A percentile compares a stretch with the other conserved stretches of the same genome.
phyloP scores from a whole-genome alignment of 2,329 filamentous ascomycete species.

The Cladosporium sp. region DNA sequence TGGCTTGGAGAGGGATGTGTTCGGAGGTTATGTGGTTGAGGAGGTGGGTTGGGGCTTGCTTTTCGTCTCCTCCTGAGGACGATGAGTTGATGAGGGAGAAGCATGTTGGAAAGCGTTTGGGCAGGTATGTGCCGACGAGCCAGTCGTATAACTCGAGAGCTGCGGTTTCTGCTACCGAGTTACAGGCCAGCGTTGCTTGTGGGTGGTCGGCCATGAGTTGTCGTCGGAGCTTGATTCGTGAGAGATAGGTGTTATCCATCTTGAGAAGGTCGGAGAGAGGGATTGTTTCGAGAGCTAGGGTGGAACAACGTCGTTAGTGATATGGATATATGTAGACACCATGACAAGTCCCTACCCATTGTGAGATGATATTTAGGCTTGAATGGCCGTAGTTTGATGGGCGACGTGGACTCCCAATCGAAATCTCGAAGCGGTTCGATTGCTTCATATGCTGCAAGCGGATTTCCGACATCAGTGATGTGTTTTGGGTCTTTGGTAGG shows the following conservation, averaged over 20 bases:
- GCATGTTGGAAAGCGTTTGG: slow-evolving; percentile 49
- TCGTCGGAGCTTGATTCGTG: slow-evolving; percentile 48
- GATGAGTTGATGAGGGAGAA: slow-evolving; percentile 31
- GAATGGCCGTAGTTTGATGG: slow-evolving; percentile 53
- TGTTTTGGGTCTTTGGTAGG: not conserved
- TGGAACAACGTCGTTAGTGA: too few species aligned
- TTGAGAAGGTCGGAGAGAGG: slow-evolving; percentile 52
- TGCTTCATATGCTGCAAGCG: slow-evolving; percentile 32
- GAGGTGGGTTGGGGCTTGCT: slow-evolving; percentile 20
- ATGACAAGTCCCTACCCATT: slow-evolving; percentile 50
- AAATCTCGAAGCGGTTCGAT: slow-evolving; percentile 49
- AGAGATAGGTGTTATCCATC: slow-evolving; percentile 57
- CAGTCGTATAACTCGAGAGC: slow-evolving; percentile 56
- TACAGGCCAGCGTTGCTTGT: slow-evolving; percentile 37
- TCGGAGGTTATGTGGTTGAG: slow-evolving; percentile 46
- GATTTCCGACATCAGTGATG: not conserved
- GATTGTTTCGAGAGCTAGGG: slow-evolving; percentile 49
- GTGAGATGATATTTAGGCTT: slow-evolving; percentile 60
- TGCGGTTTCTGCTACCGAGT: slow-evolving; percentile 40
- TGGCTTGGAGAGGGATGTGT: slow-evolving; percentile 36
- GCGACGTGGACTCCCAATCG: slow-evolving; percentile 48
- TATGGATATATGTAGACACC: too few species aligned
- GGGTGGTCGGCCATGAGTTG: slow-evolving; percentile 43
- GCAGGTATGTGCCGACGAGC: slow-evolving; percentile 53
- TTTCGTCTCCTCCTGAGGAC: slow-evolving; percentile 9